Evolutionary conservation across 495 filamentous ascomycete species (phyloP).

Genomic region (Hamigera avellanea): DNA sequence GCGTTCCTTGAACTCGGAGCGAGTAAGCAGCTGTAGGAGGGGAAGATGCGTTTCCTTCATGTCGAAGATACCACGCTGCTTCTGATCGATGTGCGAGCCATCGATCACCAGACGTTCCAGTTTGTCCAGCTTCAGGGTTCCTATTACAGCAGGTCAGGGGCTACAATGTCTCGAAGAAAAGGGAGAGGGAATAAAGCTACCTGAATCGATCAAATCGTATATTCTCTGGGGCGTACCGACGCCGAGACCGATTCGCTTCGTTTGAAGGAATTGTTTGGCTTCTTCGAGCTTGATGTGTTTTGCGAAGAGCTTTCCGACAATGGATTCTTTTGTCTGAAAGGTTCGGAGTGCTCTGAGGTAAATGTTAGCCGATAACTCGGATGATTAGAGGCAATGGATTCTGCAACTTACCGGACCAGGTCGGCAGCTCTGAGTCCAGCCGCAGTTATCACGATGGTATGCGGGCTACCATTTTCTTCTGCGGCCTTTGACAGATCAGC

Average conservation of each 20-base stretch:
- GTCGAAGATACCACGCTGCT: slow-evolving; percentile 83
- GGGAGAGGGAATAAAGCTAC: slow-evolving; percentile 28
- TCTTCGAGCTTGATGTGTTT: slow-evolving; percentile 96
- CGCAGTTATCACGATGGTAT: slow-evolving; percentile 70
- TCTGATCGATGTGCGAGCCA: slow-evolving; percentile 80
- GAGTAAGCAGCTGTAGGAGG: slow-evolving; percentile 55
- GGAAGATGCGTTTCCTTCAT: slow-evolving; percentile 83
- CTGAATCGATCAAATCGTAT: slow-evolving; percentile 67
- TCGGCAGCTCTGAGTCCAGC: slow-evolving; percentile 78
- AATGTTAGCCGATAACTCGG: too few species aligned
- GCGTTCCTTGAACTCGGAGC: slow-evolving; percentile 54
- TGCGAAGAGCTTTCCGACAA: slow-evolving; percentile 86
- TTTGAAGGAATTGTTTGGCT: slow-evolving; percentile 62
- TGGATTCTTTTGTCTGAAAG: slow-evolving; percentile 64
- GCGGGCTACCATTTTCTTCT: slow-evolving; percentile 63
- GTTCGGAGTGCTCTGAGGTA: slow-evolving; percentile 51
- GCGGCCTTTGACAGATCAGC: slow-evolving; percentile 46
- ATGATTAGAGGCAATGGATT: too few species aligned
- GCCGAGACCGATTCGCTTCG: slow-evolving; percentile 61
- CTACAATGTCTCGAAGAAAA: too few species aligned
- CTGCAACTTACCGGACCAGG: slow-evolving; percentile 46
- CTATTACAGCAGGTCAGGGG: slow-evolving; percentile 29
- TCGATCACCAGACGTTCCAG: slow-evolving; percentile 78
- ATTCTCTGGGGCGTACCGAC: slow-evolving; percentile 81
- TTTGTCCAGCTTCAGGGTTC: slow-evolving; percentile 51